Base-by-base conservation (phyloP, 768 basidiomycete species). In the Austroboletus eburneus region DNA sequence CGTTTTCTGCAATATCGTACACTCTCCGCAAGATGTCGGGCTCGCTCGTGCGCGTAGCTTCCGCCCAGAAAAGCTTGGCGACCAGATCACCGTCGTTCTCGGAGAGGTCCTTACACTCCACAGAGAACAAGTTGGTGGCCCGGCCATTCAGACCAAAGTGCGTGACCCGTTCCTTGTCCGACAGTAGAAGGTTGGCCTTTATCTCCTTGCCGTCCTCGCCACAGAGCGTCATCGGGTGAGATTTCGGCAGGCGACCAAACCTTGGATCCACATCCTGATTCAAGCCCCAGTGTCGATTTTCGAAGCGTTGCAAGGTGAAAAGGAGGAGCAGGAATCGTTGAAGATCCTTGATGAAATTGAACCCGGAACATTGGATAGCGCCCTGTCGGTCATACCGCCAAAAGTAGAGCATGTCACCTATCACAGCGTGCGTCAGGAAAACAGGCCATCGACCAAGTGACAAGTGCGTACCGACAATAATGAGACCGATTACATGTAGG, bases 261-360 rank as follows among this genome's bases (percentile, higher is more conserved):
- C 20, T 4, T 2, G 42, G 21, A 14, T 42, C 48, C 2, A 43
- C 12, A 0, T 29, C 2, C 0, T 20, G 18, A 34, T 52, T 39
- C 25, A 49, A 16, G 9, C 53, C 56, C 50, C 53, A 55, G 16
- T 55, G 41, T 3, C 9, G 23, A 9, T 37, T 9, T 8, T n/a
- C 1, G 38, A 55, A 48, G 3, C 47, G 46, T 18, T 57, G 44
- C 42, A 55, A 39, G 7, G 44, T 35, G 12, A 55, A 38, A 2
- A 55, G 39, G 0, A 51, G 32, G 17, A 48, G 21, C 0, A 56
- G 35, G 2, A 53, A 56, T 1, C 36, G 48, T 1, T 48, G 48
- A 13, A 53, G 47, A n/a, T 51, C 56, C 13, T 52, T 9, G 3
- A 57, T 47, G 20, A 49, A 45, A 21, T 57, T 55, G 8, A 55